Evolutionary conservation across 768 basidiomycete species (phyloP), one percentile per base, ranked within the genome.

Genomic region (Serendipita sp.): DNA sequence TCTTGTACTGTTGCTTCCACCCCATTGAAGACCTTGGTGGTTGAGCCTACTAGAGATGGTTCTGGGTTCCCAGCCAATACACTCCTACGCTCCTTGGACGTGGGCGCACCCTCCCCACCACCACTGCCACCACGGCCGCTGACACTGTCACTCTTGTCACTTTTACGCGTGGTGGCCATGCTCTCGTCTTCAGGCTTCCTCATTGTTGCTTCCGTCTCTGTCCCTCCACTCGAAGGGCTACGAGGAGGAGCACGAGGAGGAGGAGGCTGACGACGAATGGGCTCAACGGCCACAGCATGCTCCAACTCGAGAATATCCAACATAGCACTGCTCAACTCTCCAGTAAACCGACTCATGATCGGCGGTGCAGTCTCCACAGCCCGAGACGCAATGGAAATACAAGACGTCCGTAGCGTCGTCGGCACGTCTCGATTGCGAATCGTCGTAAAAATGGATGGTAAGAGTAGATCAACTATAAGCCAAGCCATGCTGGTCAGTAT

Each of bases 381-480:
- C 66, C 84, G 83, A 0, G 87, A 83, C 0, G 97, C 80, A 51
- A 98, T 77, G 3, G 85, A 81, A 23, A 88, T 69, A 0, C 84
- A 77, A 2, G 86, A 88, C 1, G 80, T 76, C 32, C 93, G 84
- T 18, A 98, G 76, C 0, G 84, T 78, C 1, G 86, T 86, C 0
- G 94, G 91, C 1, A 86, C 74, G 63, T 81, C 74, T 3, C 76
- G 67, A 0, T 80, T 75, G 44, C 88, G 82, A 30, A 91, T 76
- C 11, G 87, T 75, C 0, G 74, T 73, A 66, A 85, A 78, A 16
- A 98, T 76, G 0, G 80, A 79, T 0, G 94, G 90, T 2, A 94
- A 77, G 28, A 97, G 71, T 0, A 82, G 71, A 67, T 89, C 82
- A 58, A 79, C 94, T 91, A 68, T 2, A 67, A 3, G 48, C 30